Evolutionary conservation across 306 rosid species (phyloP).

Genomic region (Glycyrrhiza uralensis): DNA sequence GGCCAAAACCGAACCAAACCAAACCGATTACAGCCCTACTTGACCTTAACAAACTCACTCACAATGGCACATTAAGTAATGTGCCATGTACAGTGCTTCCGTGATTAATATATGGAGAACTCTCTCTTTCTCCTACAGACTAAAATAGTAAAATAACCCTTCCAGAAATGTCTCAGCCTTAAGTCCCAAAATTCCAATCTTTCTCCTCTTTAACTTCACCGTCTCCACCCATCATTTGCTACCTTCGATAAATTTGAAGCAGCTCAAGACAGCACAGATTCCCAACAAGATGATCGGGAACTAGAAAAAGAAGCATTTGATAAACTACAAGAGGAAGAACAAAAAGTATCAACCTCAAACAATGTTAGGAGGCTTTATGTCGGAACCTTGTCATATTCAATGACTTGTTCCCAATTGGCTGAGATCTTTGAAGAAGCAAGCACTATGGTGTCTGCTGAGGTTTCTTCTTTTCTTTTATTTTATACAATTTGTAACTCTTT

Average conservation of each 20-base stretch:
- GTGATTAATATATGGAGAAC: too few species aligned
- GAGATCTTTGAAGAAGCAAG: conserved; percentile 81
- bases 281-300: conserved; percentile 36
- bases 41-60: too few species aligned
- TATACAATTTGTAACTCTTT: not conserved
- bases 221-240: conserved; percentile 35
- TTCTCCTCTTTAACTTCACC: conserved; percentile 32
- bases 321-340: conserved; percentile 36
- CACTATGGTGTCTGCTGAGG: conserved; percentile 68
- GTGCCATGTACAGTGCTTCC: too few species aligned
- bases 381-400: conserved; percentile 80
- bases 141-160: too few species aligned
- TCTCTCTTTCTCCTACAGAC: too few species aligned
- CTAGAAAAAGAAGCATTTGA: conserved; percentile 29
- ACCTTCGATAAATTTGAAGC: conserved; percentile 49
- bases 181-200: conserved; percentile 35
- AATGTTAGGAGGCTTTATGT: conserved; percentile 79
- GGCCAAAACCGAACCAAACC: too few species aligned
- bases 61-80: too few species aligned
- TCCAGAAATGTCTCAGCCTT: conserved; percentile 42
- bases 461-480: conserved; percentile 24
- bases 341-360: conserved; percentile 30
- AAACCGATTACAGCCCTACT: too few species aligned
- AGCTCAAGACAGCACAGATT: conserved; percentile 26
- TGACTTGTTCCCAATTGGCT: conserved; percentile 59